Percentiles rank a stretch among this genome's conserved stretches.
These are phyloP conservation scores for Leptomonas pyrrhocoris DNA, from an alignment of 208 protist genomes.

Conservation along the genomic window DNA sequence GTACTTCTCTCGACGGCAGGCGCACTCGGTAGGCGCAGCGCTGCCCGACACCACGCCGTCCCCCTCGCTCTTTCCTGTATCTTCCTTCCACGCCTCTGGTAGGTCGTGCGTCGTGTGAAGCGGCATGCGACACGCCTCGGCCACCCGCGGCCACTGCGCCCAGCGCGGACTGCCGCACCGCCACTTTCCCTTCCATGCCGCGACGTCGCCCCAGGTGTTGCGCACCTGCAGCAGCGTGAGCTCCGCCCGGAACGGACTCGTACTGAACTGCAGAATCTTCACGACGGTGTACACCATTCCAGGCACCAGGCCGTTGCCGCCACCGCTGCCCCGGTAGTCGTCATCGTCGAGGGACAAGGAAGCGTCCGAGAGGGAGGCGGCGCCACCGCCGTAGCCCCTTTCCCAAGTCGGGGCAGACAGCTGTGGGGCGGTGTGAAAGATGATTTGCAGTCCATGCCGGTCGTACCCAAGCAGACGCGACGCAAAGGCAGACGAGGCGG, in stretches of 20 bases:
- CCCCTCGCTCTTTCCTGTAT: background rate
- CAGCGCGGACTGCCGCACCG: slow-evolving; percentile 29
- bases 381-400: background rate
- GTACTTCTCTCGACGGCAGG: slow-evolving; percentile 26
- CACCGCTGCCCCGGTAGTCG: background rate
- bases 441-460: slow-evolving; percentile 26
- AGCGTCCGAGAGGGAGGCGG: background rate
- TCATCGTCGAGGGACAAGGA: background rate
- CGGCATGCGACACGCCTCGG: slow-evolving; percentile 25
- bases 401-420: background rate
- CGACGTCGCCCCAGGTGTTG: slow-evolving; percentile 28
- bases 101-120: background rate
- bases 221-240: slow-evolving; percentile 31
- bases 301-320: background rate
- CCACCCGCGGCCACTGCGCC: slow-evolving; percentile 22
- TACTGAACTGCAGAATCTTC: slow-evolving; percentile 26
- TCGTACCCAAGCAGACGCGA: slow-evolving; percentile 28
- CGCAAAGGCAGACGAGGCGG: slow-evolving; percentile 22
- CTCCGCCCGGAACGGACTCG: slow-evolving; percentile 9
- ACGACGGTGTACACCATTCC: slow-evolving; percentile 29
- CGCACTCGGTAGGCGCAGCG: background rate
- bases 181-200: slow-evolving; percentile 29
- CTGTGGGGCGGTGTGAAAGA: slow-evolving; percentile 28
- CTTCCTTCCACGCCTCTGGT: too few species aligned
- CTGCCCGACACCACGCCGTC: background rate